Evolutionary conservation across 176 grass and related monocot species (phyloP), one percentile per base, ranked within the genome.

Genomic region (Cymbopogon citratus): DNA sequence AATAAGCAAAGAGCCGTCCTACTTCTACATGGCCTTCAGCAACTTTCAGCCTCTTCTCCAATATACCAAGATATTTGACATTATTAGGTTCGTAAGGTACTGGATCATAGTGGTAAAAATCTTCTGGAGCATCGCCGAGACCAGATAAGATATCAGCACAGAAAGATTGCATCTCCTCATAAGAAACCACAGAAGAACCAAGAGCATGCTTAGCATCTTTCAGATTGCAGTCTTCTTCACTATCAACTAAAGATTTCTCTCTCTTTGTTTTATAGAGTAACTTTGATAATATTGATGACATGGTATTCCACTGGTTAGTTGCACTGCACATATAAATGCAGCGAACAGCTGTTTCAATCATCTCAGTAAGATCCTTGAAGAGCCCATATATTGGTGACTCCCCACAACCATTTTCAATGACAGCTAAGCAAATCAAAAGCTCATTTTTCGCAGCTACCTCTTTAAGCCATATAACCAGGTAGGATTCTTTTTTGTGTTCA

Each of bases 11-110:
- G 66, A 98, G 81, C 73, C 95, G 85, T 35, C 92, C 92, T 57
- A 95, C 92, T 95, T 98, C 95, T 33, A 98, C 84, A n/a, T 95
- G 95, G 69, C 95, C 95, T 89, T 98, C 92, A 81, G 90, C 88
- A 88, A 93, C 81, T 89, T 86, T 92, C 88, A 95, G 54, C 49
- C 60, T 86, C 86, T 90, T 98, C 68, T 94, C 92, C 69, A 89
- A 67, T 43, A 65, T 79, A 88, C 89, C 88, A 80, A 85, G 84
- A 65, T 43, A 87, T 82, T 85, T 62, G 63, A 21, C 31, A 61
- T 23, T 69, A 74, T 85, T 81, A 80, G 74, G 63, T 39, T 84
- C 12, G 5, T 74, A 68, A 57, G 59, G 10, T 16, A 41, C 65
- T 46, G 86, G 66, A 80, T 70, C 71, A 87, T 81, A 67, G 77